These are phyloP conservation scores for Platanthera guangdongensis DNA, from an alignment of 106 monocot species.

Conservation along the genomic window DNA sequence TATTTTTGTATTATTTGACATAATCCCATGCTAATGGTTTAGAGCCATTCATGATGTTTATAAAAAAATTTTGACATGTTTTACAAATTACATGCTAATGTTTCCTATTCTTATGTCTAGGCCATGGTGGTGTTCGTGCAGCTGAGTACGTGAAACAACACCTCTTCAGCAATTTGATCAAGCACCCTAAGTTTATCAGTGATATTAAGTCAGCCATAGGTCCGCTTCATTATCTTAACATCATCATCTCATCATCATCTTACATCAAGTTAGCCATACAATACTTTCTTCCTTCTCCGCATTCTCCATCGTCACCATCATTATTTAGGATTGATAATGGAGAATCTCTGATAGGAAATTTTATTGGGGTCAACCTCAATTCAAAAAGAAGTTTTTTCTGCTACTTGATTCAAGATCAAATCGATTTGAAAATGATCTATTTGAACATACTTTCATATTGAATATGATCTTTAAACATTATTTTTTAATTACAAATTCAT, in stretches of 20 bases:
- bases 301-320: not conserved
- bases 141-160: constrained; percentile 66
- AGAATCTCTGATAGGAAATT: too few relatives aligned
- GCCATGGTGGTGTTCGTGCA: constrained; percentile 67
- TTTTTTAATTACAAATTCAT: too few relatives aligned
- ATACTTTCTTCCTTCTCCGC: not conserved
- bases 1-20: not conserved
- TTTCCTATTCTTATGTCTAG: constrained; percentile 12
- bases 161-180: constrained; percentile 72
- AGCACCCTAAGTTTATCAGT: constrained; percentile 50
- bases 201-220: constrained; percentile 77
- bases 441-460: too few relatives aligned
- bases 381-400: too few relatives aligned
- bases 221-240: not conserved
- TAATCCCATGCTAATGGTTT: not conserved
- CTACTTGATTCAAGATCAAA: too few relatives aligned
- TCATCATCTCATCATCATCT: not conserved
- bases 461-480: too few relatives aligned
- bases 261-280: not conserved
- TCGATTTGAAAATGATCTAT: too few relatives aligned
- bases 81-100: not conserved
- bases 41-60: not conserved
- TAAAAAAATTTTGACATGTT: not conserved
- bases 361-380: too few relatives aligned
- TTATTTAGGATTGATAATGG: not conserved